Conservation (phyloP, 106 monocot species). For the Dendrobium officinale region DNA sequence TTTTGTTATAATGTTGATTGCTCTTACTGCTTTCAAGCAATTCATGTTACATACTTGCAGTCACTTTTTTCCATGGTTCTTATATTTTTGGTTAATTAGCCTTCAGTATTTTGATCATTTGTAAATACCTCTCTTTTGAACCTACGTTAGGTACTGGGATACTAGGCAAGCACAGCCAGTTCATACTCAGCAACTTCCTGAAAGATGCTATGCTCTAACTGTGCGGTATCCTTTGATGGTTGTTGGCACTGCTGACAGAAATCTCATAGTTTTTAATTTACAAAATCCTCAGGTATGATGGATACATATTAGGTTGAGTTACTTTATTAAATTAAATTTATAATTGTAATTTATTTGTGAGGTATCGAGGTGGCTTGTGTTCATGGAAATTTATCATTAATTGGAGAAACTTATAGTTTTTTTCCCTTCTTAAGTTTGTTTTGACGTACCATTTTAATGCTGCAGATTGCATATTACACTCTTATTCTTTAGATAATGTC, state of each 20-base stretch:
- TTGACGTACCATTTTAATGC: not conserved
- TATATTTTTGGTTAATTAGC: not conserved
- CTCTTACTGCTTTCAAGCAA: not conserved
- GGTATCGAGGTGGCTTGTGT: not conserved
- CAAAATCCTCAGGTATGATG: conserved; percentile 82
- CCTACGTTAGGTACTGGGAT: conserved; percentile 76
- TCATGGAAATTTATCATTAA: not conserved
- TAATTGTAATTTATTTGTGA: not conserved
- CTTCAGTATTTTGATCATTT: not conserved
- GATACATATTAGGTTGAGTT: not conserved
- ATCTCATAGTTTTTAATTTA: conserved; percentile 79
- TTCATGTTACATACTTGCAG: not conserved
- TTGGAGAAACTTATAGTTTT: not conserved
- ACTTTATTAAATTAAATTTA: not conserved
- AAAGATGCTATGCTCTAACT: conserved; percentile 79
- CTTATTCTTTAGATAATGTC: not conserved
- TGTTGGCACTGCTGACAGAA: conserved; percentile 86
- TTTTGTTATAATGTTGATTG: not conserved
- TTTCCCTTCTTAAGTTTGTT: not conserved
- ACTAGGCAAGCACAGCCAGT: conserved; percentile 85
- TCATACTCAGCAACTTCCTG: conserved; percentile 85
- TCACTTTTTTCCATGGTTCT: not conserved
- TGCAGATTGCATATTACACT: not conserved
- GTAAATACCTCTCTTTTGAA: not conserved
- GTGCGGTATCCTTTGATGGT: conserved; percentile 86